phyloP scores from a whole-genome alignment of 441 rosid genomes.

The Pelargonium australe region DNA sequence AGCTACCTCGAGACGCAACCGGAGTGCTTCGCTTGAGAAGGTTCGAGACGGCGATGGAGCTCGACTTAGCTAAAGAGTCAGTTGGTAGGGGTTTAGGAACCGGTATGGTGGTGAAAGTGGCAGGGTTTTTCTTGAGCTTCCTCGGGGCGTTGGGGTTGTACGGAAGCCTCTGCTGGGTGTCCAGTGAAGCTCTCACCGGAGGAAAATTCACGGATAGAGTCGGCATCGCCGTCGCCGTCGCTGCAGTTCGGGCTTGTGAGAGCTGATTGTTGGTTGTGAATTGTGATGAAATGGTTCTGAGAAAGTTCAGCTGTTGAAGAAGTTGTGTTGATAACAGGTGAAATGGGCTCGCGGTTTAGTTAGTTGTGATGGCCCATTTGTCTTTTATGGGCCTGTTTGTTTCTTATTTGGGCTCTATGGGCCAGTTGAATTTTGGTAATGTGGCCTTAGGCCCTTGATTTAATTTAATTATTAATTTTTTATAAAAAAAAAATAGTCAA shows the following conservation, averaged over 20 bases:
- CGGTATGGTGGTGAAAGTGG: constrained; percentile 8
- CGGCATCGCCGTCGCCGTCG: neutral
- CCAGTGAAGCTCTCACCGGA: constrained; percentile 43
- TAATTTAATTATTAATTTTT: no score
- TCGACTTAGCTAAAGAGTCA: no score
- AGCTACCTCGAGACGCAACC: neutral
- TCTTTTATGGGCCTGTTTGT: neutral
- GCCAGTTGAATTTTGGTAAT: no score
- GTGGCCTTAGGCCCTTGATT: no score
- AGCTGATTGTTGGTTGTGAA: neutral
- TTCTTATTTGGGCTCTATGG: no score
- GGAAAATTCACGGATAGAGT: neutral
- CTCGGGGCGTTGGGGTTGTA: constrained; percentile 59
- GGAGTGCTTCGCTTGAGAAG: constrained; percentile 38
- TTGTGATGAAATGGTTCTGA: neutral
- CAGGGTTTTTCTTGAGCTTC: constrained; percentile 25
- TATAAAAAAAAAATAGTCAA: no score
- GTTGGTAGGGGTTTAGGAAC: constrained; percentile 17
- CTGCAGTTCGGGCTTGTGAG: neutral
- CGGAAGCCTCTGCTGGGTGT: constrained; percentile 41
- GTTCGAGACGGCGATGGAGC: constrained; percentile 32
- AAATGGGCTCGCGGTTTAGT: neutral
- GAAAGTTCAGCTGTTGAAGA: neutral
- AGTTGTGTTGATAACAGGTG: neutral
- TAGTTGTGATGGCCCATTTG: neutral